Percentiles rank a stretch among this genome's conserved stretches.
phyloP scores from a whole-genome alignment of 2,329 filamentous ascomycete genomes.

The Passalora sequoiae region DNA sequence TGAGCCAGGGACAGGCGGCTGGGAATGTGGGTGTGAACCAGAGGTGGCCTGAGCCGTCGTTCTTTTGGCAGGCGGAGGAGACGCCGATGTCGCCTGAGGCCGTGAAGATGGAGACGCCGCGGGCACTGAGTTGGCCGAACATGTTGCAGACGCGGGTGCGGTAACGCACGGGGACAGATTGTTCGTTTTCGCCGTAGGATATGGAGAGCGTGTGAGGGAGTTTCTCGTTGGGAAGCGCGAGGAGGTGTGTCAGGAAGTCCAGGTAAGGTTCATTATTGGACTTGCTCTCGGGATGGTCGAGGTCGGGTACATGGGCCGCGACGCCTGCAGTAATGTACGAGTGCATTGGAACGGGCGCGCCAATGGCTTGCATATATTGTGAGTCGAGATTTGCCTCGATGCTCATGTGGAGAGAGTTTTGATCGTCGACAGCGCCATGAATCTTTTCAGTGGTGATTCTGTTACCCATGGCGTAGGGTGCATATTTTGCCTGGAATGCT shows the following conservation, averaged over 20 bases:
- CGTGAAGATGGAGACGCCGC: conserved; percentile 58
- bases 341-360: conserved; percentile 50
- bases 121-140: conserved; percentile 59
- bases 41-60: conserved; percentile 44
- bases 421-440: conserved; percentile 49
- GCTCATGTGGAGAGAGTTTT: conserved; percentile 39
- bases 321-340: conserved; percentile 56
- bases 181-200: conserved; percentile 63
- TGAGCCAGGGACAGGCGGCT: conserved; percentile 46
- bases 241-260: conserved; percentile 55
- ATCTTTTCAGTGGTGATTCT: conserved; percentile 55
- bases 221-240: conserved; percentile 47
- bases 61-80: conserved; percentile 43
- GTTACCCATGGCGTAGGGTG: conserved; percentile 43
- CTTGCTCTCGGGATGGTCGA: conserved; percentile 38
- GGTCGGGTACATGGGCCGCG: conserved; percentile 45
- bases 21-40: conserved; percentile 45
- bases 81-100: conserved; percentile 58
- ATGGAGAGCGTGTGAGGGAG: conserved; percentile 59
- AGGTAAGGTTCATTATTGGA: conserved; percentile 62
- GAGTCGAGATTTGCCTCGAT: conserved; percentile 60
- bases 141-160: conserved; percentile 57
- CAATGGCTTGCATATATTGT: conserved; percentile 55
- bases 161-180: conserved; percentile 56
- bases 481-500: conserved; percentile 51